Percentiles rank a stretch among this genome's conserved stretches.
phyloP scores from a whole-genome alignment of 352 stramenopile species.

The Phytophthora hibernalis region DNA sequence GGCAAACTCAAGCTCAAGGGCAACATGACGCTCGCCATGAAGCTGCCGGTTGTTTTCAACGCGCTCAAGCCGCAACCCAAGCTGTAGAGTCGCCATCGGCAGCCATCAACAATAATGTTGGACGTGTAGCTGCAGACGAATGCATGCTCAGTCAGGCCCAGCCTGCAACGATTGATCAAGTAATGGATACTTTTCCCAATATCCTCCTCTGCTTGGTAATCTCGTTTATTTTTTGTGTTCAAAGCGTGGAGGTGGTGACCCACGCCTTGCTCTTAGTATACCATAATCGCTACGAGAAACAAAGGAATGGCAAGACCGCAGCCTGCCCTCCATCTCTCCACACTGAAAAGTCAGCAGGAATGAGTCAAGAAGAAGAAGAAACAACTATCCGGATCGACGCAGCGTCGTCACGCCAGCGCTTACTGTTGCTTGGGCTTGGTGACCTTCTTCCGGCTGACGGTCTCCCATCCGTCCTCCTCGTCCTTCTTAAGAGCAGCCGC shows the following conservation, averaged over 20 bases:
- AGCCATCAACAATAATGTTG: not conserved
- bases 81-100: constrained; percentile 44
- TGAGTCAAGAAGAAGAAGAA: constrained; percentile 19
- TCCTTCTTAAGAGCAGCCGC: constrained; percentile 64
- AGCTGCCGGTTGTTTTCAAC: constrained; percentile 93
- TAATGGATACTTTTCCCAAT: constrained; percentile 15
- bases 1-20: constrained; percentile 96
- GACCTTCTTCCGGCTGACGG: constrained; percentile 76
- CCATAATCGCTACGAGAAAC: constrained; percentile 37
- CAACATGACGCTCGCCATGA: constrained; percentile 96
- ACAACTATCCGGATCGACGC: constrained; percentile 27
- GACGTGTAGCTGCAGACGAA: constrained; percentile 11
- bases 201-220: constrained; percentile 17
- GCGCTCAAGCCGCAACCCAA: constrained; percentile 87
- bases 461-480: constrained; percentile 82
- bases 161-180: not conserved
- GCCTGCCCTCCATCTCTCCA: constrained; percentile 16
- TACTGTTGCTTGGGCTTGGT: constrained; percentile 68
- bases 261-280: constrained; percentile 38
- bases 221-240: constrained; percentile 35
- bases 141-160: not conserved
- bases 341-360: not conserved
- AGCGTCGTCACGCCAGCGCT: constrained; percentile 19
- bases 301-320: constrained; percentile 8
- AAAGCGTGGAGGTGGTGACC: constrained; percentile 14